Percentiles rank a stretch among this genome's conserved stretches.
Conservation (phyloP, 2,329 filamentous ascomycete genomes). For the Elsinoe arachidis region DNA sequence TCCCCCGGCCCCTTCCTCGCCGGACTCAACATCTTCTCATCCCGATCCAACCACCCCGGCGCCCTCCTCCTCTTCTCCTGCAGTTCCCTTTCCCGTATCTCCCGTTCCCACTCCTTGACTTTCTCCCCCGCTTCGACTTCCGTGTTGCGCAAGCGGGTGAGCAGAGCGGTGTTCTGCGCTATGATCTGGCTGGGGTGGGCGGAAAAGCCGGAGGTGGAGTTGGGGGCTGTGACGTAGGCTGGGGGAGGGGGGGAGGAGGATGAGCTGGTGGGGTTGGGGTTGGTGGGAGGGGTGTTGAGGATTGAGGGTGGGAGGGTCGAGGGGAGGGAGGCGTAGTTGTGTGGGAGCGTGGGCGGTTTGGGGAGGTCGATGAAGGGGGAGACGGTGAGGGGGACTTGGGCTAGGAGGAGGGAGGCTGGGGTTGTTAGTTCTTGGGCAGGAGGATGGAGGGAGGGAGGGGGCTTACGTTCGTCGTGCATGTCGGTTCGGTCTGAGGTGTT, state of each 20-base stretch:
- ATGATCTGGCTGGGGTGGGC: slow-evolving; percentile 83
- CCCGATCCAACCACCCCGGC: slow-evolving; percentile 72
- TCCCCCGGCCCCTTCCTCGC: slow-evolving; percentile 36
- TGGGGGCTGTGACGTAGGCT: slow-evolving; percentile 67
- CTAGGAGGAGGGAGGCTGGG: slow-evolving; percentile 63
- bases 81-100: slow-evolving; percentile 55
- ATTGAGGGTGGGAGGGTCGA: slow-evolving; percentile 72
- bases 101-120: slow-evolving; percentile 61
- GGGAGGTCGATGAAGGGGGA: slow-evolving; percentile 91
- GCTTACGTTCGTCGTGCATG: slow-evolving; percentile 28
- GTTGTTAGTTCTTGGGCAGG: slow-evolving; percentile 6
- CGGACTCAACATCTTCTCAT: slow-evolving; percentile 60
- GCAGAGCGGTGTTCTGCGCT: slow-evolving; percentile 68
- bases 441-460: background rate
- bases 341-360: slow-evolving; percentile 80
- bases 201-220: slow-evolving; percentile 60
- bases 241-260: slow-evolving; percentile 32
- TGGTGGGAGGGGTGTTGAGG: slow-evolving; percentile 35
- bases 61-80: slow-evolving; percentile 73
- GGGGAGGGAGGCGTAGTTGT: slow-evolving; percentile 86
- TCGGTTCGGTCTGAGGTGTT: no score
- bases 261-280: slow-evolving; percentile 25
- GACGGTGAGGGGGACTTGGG: slow-evolving; percentile 86
- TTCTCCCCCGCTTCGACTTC: slow-evolving; percentile 59
- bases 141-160: slow-evolving; percentile 63